Evolutionary conservation across 306 rosid genomes (phyloP), one percentile per base, ranked within the genome.

Genomic region (Trifolium fragiferum): DNA sequence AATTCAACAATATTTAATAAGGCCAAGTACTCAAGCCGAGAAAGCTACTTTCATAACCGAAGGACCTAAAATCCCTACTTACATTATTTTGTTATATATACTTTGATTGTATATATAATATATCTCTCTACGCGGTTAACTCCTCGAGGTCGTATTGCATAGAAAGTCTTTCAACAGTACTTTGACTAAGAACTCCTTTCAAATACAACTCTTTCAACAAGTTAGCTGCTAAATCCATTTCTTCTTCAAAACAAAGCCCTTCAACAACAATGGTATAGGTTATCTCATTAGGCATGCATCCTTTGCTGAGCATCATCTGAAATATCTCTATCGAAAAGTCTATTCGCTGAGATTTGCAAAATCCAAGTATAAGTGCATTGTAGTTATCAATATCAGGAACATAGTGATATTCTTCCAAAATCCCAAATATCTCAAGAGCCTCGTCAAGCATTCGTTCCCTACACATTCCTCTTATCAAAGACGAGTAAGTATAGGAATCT

Each of bases 381-480:
- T 88, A 90, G 75, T 91, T 91, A 57, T 87, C 96, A 11, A 72
- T 74, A 72, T 84, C 86, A 41, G 93, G 97, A 74, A 73, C 78
- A 49, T 82, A 74, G 64, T 60, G 74, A 68, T 85, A 77, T 71
- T 93, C 96, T 80, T 90, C 97, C 92, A 94, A 90, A 40, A 90
- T 76, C 76, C 65, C 51, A 71, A 90, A 88, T 65, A 94, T 85
- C 88, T 88, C 91, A 61, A 88, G 79, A 67, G 97, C 97, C 82
- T 80, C 95, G 43, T 88, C 73, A 14, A 91, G 73, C 98, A 91
- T 91, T 63, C 93, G 95, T 81, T 94, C 98, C 78, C 70, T 27
- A 78, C 97, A 94, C 88, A 94, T 63, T 50, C 98, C 98, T 85
- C 92, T 84, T 70, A 94, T 85, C 90, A 94, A 78, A 65, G 95